Evolutionary conservation across 129 eudicot species (phyloP).

Genomic region (Pseudognaphalium luteoalbum): DNA sequence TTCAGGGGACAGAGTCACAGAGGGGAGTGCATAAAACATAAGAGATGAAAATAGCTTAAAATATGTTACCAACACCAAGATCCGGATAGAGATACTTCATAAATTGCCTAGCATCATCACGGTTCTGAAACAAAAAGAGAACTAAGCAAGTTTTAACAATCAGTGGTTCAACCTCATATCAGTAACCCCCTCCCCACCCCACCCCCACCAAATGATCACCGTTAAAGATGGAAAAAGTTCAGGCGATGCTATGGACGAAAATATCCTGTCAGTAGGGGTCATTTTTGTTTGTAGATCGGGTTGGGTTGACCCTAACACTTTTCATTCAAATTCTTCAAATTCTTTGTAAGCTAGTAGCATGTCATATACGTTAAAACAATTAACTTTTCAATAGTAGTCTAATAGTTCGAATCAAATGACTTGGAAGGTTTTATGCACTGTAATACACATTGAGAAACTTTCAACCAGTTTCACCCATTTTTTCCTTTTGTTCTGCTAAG

Average conservation of each 20-base stretch:
- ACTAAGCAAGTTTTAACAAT: not conserved
- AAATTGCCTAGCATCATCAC: slow-evolving; percentile 97
- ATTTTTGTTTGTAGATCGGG: not conserved
- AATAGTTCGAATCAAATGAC: not conserved
- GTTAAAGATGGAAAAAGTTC: not conserved
- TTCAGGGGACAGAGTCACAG: not conserved
- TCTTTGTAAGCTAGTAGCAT: not conserved
- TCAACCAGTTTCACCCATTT: not conserved
- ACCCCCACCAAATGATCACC: not conserved
- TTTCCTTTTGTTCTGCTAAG: no score
- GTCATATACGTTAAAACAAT: not conserved
- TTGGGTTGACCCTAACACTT: not conserved
- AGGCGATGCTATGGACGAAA: not conserved
- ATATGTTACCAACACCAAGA: slow-evolving; percentile 87
- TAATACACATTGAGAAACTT: not conserved
- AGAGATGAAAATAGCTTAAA: not conserved
- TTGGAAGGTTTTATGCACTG: not conserved
- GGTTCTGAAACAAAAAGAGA: slow-evolving; percentile 56
- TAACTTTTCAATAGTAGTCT: not conserved
- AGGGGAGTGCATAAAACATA: slow-evolving; percentile 17
- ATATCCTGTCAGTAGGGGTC: not conserved
- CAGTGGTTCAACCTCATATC: not conserved
- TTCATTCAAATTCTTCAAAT: not conserved
- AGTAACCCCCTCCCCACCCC: not conserved
- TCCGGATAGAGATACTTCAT: slow-evolving; percentile 93